Evolutionary conservation across 805 yeast genomes (phyloP), one percentile per base, ranked within the genome.

Genomic region (Kuraishia cidri): DNA sequence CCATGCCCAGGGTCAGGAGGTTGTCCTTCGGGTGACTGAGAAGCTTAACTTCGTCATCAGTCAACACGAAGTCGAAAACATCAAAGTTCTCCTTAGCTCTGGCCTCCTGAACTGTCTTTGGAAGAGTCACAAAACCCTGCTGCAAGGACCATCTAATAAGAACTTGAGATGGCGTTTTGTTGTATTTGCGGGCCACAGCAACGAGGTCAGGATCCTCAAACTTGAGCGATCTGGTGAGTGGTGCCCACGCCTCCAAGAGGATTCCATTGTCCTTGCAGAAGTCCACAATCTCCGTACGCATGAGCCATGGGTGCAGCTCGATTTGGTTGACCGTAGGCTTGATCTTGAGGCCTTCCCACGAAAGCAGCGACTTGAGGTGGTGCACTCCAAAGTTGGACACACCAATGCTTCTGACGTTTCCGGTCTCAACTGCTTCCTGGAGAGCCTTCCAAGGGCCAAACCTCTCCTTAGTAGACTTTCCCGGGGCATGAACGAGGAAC

Each of bases 81-180:
- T 50, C 47, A 29, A 64, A 47, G 45, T 70, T 69, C 19, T 54
- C 44, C 30, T 44, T 43, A 37, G 66, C 44, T 37, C 75, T 53
- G 19, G 17, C 23, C 20, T 16, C 25, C 18, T 14, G 16, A 25
- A 16, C 22, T 48, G 54, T 59, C 60, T 52, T 64, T 49, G 56
- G 56, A 12, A 52, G 38, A 4, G 42, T 40, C 23, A 80, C 61
- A 40, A 67, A 70, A 2, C 85, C 86, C 43, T 76, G 73, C 38
- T 69, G 67, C 30, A 71, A 58, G 1, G 81, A 71, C 90, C 90
- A 82, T 40, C 76, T 69, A 31, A 80, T 59, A 39, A 81, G 56
- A 14, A 80, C 66, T 43, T 79, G 83, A 7, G 75, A 78, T 13
- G 72, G 62, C 7, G 74, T 47, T 24, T 64, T 60, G 2, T 59